Evolutionary conservation across 306 rosid species (phyloP).

Genomic region (Lathyrus sativus): DNA sequence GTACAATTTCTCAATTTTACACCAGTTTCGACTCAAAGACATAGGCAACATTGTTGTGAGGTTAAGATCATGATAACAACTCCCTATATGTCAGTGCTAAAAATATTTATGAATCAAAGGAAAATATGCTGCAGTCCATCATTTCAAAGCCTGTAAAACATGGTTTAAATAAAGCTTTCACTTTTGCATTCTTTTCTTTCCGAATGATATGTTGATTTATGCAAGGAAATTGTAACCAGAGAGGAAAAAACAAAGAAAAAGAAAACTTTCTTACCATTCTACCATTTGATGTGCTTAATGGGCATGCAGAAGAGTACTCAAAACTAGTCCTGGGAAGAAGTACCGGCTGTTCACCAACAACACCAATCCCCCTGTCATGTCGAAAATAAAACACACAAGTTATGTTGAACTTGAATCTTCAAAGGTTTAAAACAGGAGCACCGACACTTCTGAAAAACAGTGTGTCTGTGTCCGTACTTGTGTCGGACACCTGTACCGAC

Average conservation of each 20-base stretch:
- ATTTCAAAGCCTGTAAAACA: constrained; percentile 23
- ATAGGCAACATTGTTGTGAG: not conserved
- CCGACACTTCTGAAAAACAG: no score
- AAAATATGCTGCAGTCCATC: constrained; percentile 21
- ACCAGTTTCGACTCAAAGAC: constrained; percentile 17
- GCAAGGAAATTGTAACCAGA: not conserved
- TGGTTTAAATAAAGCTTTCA: constrained; percentile 1
- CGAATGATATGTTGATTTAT: not conserved
- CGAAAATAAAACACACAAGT: constrained; percentile 18
- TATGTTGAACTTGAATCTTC: constrained; percentile 24
- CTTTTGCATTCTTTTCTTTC: not conserved
- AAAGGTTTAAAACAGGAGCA: not conserved
- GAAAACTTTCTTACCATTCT: constrained; percentile 73
- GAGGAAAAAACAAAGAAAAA: not conserved
- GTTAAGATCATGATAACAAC: constrained; percentile 17
- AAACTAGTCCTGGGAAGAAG: constrained; percentile 84
- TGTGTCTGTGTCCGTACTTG: no score
- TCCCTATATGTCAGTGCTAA: constrained; percentile 19
- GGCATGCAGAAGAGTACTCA: constrained; percentile 97
- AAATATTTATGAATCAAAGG: constrained; percentile 25
- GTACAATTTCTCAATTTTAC: not conserved
- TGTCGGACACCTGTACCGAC: no score
- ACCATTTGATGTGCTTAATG: constrained; percentile 81
- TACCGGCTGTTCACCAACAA: constrained; percentile 94
- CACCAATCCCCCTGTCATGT: constrained; percentile 83